phyloP scores from a whole-genome alignment of 2,329 filamentous ascomycete species.

The Thielaviopsis euricoi region DNA sequence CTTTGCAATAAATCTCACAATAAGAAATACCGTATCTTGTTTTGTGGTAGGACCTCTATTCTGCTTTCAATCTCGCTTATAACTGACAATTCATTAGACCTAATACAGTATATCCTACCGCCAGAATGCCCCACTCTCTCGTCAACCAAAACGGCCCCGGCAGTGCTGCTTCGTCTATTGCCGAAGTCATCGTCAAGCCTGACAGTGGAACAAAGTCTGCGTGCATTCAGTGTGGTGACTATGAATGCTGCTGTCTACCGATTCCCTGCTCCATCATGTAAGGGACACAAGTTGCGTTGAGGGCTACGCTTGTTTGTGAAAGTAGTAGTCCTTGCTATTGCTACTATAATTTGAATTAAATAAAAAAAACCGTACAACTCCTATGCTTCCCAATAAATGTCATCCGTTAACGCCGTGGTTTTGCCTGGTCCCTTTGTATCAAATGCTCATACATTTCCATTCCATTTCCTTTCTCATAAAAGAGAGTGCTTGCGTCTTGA shows the following conservation, averaged over 20 bases:
- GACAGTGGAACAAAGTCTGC: slow-evolving; percentile 25
- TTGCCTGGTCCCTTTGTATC: no score
- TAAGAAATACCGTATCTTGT: no score
- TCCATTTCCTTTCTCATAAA: no score
- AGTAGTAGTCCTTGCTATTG: background rate
- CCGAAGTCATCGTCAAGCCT: slow-evolving; percentile 34
- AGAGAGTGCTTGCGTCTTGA: no score
- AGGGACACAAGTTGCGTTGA: slow-evolving; percentile 9
- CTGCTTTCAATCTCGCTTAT: background rate
- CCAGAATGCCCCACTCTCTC: background rate
- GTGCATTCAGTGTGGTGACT: slow-evolving; percentile 34
- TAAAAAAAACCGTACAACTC: no score
- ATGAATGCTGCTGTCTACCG: slow-evolving; percentile 38
- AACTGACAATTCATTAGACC: background rate
- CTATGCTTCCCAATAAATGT: no score
- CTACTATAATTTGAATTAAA: background rate
- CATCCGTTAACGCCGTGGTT: no score
- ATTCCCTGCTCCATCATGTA: slow-evolving; percentile 33
- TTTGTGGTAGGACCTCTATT: no score
- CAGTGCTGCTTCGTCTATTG: slow-evolving; percentile 30
- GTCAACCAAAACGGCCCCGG: slow-evolving; percentile 27
- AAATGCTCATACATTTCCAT: no score
- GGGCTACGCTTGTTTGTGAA: background rate
- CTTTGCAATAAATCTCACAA: no score
- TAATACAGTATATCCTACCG: background rate